Evolutionary conservation across 148 eudicot genomes (phyloP).

Genomic region (Diospyros kaki): DNA sequence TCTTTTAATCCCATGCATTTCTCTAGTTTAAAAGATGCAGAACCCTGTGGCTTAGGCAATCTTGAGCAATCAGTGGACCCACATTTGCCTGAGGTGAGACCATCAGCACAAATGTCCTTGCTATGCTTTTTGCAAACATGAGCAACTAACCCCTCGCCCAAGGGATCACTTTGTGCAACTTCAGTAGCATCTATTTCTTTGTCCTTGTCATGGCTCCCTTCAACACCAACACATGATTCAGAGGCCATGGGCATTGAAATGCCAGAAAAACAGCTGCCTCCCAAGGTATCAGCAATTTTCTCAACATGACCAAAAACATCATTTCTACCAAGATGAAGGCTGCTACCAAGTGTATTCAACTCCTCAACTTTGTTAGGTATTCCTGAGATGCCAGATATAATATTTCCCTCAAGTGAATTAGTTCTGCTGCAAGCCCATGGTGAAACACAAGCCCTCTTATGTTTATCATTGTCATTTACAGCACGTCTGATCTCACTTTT

Average conservation of each 20-base stretch:
- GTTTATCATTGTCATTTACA: conserved; percentile 20
- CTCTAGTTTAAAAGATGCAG: conserved; percentile 40
- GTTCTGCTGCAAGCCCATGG: conserved; percentile 27
- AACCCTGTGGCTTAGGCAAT: conserved; percentile 32
- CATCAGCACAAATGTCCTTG: conserved; percentile 29
- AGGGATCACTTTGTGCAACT: conserved; percentile 22
- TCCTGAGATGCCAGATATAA: conserved; percentile 10
- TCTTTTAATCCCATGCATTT: conserved; percentile 36
- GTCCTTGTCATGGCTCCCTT: conserved; percentile 18
- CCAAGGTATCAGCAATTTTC: conserved; percentile 18
- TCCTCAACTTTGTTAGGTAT: conserved; percentile 21
- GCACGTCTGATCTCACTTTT: conserved; percentile 10
- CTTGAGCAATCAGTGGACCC: conserved; percentile 34
- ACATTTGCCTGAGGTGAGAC: conserved; percentile 24
- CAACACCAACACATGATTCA: conserved; percentile 18
- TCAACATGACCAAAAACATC: conserved; percentile 12
- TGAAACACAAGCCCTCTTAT: conserved; percentile 36
- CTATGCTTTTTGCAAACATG: conserved; percentile 17
- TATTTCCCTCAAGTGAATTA: conserved; percentile 20
- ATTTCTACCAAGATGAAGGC: conserved; percentile 4
- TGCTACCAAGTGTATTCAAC: not conserved
- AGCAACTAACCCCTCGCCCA: conserved; percentile 18
- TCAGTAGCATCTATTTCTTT: conserved; percentile 18
- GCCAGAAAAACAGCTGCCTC: conserved; percentile 17
- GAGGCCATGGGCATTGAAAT: conserved; percentile 16